Percentiles rank a stretch among this genome's conserved stretches.
Conservation (phyloP, 495 filamentous ascomycete genomes). For the Xylaria longipes region DNA sequence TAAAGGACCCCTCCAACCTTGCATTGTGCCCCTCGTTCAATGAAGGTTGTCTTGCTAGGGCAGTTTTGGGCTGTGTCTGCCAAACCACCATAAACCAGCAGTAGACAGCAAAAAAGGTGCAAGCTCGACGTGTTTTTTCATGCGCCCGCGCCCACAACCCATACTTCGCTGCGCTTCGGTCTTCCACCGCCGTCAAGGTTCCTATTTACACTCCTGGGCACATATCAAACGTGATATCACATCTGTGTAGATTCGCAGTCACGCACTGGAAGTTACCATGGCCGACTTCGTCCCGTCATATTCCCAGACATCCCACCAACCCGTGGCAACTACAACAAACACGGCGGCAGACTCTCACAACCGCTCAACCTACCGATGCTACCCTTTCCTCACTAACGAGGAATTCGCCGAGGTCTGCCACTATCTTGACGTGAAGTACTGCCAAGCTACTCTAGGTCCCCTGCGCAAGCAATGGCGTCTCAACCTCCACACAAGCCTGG, state of each 20-base stretch:
- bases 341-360: slow-evolving; percentile 9
- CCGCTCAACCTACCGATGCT: slow-evolving; percentile 42
- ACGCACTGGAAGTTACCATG: not conserved
- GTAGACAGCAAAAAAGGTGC: not conserved
- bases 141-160: not conserved
- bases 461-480: slow-evolving; percentile 51
- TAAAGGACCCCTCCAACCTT: not conserved
- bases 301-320: not conserved
- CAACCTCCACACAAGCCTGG: slow-evolving; percentile 43
- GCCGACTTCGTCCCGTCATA: not conserved
- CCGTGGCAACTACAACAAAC: not conserved
- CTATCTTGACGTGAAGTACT: slow-evolving; percentile 61
- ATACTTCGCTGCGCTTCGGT: not conserved
- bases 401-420: slow-evolving; percentile 69
- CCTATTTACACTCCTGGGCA: no score
- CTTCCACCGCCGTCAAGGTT: not conserved
- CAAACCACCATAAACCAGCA: not conserved
- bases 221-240: not conserved
- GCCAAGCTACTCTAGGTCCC: slow-evolving; percentile 56
- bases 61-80: not conserved
- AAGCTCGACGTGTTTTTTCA: not conserved
- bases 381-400: slow-evolving; percentile 62
- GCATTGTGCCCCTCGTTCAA: slow-evolving; percentile 8
- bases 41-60: not conserved
- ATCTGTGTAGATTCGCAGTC: not conserved